Base-by-base conservation (phyloP, 1,284 basidiomycete genomes). In the Blastosporella zonata region DNA sequence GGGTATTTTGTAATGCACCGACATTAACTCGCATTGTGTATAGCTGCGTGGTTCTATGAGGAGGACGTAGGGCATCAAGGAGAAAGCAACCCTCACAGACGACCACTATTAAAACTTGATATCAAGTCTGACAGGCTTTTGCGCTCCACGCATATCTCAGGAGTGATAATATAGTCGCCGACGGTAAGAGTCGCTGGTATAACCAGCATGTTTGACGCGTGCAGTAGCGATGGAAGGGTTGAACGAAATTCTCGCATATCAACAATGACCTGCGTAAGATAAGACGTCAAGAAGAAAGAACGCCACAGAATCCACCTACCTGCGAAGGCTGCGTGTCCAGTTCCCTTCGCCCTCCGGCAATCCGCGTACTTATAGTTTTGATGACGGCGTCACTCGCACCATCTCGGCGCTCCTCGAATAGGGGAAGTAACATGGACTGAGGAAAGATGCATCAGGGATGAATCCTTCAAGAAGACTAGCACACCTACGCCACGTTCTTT, bases 201-300 rank as follows among this genome's bases (percentile, higher is more conserved):
- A 31, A 99, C 84, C 18, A 87, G 71, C 46, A 97, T 73, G 31
- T 82, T 82, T 0, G 90, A 81, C 0, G 89, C 91, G 62, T 99
- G 93, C 10, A 99, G 71, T 6, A 98, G 69, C 0, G 92, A 95
- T 0, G 96, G 96, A 17, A 99, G 71, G 0, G 92, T 87, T 0
- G 95, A 97, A 18, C 95, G 79, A 66, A 99, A 97, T 65, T 99
- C 96, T 59, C 96, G 83, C 79, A 97, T 90, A 66, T 98, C 97
- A 10, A 98, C 94, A 47, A 99, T 85, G 49, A 99, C 86, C 90
- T 94, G 3, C 15, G 29, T 20, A 6, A 12, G 46, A 15, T 37
- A 34, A 42, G 36, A 23, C 23, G 18, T 3, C 13, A 17, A 6
- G 45, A 15, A 28, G 6, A 38, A 47, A 3, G 25, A 40, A 39